Evolutionary conservation across 1,139 yeast species (phyloP), one percentile per base, ranked within the genome.

Genomic region (Saccharomyces hybrid): DNA sequence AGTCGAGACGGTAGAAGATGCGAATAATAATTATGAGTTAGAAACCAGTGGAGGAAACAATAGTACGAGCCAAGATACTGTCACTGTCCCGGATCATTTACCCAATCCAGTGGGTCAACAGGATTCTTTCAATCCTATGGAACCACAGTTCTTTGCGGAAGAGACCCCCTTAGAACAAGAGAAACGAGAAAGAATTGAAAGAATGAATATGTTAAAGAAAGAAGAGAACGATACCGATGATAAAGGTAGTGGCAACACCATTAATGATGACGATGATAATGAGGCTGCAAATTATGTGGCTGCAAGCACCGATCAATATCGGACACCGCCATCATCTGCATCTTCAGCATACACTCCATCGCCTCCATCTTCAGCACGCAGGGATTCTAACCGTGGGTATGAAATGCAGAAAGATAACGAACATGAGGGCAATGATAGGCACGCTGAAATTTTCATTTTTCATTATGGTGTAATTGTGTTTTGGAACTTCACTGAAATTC

Each of bases 381-480:
- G 7, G 12, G 42, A 7, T 34, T 34, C 7, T 7, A 34, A 34
- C 8, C 42, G 42, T 7, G 42, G 4, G 1, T 34, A 34, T 1
- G 42, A 38, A 38, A 7, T 38, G 21, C 42, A 9, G 8, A 38
- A 9, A 9, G 42, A 38, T 21, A 38, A 38, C 5, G 42, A 16
- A 1, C 42, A 38, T 16, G 42, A 38, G 11, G 59, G 56, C 24
- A 61, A 59, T 21, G 60, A 83, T 16, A 86, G 84, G 60, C 96
- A 88, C 69, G 97, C 97, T 0, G 98, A 93, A 66, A 79, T 93
- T 78, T 93, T 93, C 66, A 81, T 93, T 5, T 84, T 93, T 68
- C 84, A 83, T 54, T 93, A 93, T 67, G 99, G 99, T 14, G 96
- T 93, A 24, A 89, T 93, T 19, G 98, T 93, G 14, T 91, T 93